Conservation (phyloP, 805 yeast genomes). For the Nakazawaea ambrosiae region DNA sequence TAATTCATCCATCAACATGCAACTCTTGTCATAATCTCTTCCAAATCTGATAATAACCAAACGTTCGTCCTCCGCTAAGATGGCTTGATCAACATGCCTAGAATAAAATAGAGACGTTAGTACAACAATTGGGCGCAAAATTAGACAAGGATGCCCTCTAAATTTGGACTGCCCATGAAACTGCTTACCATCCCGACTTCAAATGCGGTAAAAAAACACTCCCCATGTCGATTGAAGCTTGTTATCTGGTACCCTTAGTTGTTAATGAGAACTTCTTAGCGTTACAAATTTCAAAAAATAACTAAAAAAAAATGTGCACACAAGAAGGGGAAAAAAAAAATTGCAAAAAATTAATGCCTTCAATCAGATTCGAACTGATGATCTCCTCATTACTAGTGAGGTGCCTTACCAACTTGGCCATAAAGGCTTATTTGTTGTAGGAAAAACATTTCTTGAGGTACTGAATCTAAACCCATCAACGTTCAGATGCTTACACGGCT, state of each 20-base stretch:
- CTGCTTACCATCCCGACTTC: conserved; percentile 58
- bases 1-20: conserved; percentile 88
- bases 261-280: too few relatives aligned
- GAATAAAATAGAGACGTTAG: too few relatives aligned
- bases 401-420: conserved; percentile 14
- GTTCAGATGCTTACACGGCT: too few relatives aligned
- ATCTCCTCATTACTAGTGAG: conserved; percentile 13
- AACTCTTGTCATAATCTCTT: conserved; percentile 62
- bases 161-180: background rate
- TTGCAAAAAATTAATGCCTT: conserved; percentile 10
- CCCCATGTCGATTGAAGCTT: too few relatives aligned
- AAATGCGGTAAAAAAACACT: conserved; percentile 78
- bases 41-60: conserved; percentile 89
- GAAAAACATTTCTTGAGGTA: too few relatives aligned
- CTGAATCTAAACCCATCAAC: too few relatives aligned
- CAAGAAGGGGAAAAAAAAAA: conserved; percentile 3
- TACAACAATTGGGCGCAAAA: background rate
- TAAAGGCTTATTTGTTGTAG: conserved; percentile 10
- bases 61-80: conserved; percentile 82
- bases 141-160: background rate
- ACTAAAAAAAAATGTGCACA: too few relatives aligned
- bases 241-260: too few relatives aligned
- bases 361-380: conserved; percentile 13
- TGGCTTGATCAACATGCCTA: conserved; percentile 96
- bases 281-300: too few relatives aligned